Evolutionary conservation across 768 basidiomycete genomes (phyloP), one percentile per base, ranked within the genome.

Genomic region (Peribolospora baueri): DNA sequence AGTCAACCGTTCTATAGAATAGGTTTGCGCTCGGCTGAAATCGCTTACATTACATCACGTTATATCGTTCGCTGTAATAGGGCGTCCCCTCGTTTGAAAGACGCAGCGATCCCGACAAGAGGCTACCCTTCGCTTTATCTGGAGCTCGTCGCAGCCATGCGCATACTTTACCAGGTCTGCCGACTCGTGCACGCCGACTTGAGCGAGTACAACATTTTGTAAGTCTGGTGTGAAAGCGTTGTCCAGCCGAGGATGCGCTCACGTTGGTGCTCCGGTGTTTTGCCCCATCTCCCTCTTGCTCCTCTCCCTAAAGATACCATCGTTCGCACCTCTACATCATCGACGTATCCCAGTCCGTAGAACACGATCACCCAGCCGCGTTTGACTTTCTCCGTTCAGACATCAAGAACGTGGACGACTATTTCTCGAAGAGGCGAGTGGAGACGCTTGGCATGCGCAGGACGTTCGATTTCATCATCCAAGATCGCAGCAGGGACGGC

Each of bases 321-420:
- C 54, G 65, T 7, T 73, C 69, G 1, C 84, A 86, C 63, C 74
- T 93, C 13, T 87, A 77, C 68, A 81, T 97, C 62, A 97, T 98
- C 69, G 93, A 98, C 67, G 93, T 98, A 56, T 93, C 90, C 1
- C 93, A 98, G 66, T 90, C 86, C 59, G 90, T 98, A 42, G 93
- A 98, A 63, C 90, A 95, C 64, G 91, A 97, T 67, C 93, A 98
- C 62, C 93, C 91, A 0, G 74, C 81, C 39, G 86, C 93, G 0
- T 95, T 88, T 65, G 91, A 98, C 67, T 98, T 98, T 69, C 74
- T 98, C 43, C 80, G 90, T 38, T 79, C 74, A 48, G 93, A 98
- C 67, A 75, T 98, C 51, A 79, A 78, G 61, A 97, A 98, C 65
- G 73, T 88, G 47, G 87, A 93, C 57, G 90, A 88, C 42, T 98